Evolutionary conservation across 2,329 filamentous ascomycete genomes (phyloP), one percentile per base, ranked within the genome.

Genomic region (Ophiostoma pallidulum): DNA sequence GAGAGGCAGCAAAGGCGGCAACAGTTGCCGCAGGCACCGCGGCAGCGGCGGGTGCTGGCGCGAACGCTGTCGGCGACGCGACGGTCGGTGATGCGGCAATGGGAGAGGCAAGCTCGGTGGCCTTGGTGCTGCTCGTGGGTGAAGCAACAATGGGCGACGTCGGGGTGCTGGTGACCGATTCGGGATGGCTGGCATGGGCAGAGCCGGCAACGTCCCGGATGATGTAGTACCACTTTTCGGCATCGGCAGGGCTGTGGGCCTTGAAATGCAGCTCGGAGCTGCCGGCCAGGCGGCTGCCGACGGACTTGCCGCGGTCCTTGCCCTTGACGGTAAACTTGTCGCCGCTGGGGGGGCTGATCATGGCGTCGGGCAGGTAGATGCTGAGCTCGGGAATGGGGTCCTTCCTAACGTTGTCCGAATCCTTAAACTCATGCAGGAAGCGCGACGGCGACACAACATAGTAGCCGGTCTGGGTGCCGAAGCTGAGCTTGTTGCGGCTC

Each of bases 401-500:
- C 58, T 78, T 68, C 41, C 74, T 73, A 44, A 74, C 56, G 59
- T 80, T 76, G 59, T 97, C 91, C 61, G 86, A 84, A 60, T 94
- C 89, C 68, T 94, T 94, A 74, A 94, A 98, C 66, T 96, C 90
- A 69, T 98, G 92, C 50, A 98, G 69, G 68, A 84, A 98, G 60
- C 86, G 88, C 49, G 86, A 78, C 0, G 88, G 85, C 0, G 89
- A 94, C 41, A 97, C 80, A 48, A 92, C 91, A 62, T 95, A 98
- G 73, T 94, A 95, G 48, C 78, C 80, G 0, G 85, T 78, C 53
- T 80, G 82, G 66, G 86, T 92, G 50, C 84, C 84, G 66, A 84
- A 79, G 18, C 76, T 76, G 28, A 88, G 78, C 66, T 94, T 82
- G 64, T 94, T 85, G 57, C 89, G 85, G 52, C 84, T 88, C 69